These are phyloP conservation scores for Jatropha multifida DNA, from an alignment of 441 rosid genomes.

Conservation along the genomic window DNA sequence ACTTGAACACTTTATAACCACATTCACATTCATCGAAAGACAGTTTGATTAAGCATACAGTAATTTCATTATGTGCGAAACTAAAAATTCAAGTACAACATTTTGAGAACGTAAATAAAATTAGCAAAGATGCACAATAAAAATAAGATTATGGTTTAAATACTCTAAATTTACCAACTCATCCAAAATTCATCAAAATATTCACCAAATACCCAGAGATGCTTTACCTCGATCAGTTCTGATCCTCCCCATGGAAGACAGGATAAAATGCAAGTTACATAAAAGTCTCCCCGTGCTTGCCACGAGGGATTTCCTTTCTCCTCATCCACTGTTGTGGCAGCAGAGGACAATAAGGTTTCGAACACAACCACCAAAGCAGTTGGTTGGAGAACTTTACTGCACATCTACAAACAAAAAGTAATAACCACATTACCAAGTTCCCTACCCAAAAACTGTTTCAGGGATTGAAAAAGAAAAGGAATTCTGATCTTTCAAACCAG, in stretches of 20 bases:
- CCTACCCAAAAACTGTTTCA: not conserved
- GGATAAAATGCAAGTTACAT: slow-evolving; percentile 84
- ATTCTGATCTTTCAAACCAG: not conserved
- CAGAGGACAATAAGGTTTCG: slow-evolving; percentile 89
- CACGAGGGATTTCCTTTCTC: slow-evolving; percentile 99
- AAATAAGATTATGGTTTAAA: not conserved
- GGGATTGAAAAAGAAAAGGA: not conserved
- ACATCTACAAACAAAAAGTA: slow-evolving; percentile 55
- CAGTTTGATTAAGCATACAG: not conserved
- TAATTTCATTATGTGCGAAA: no score
- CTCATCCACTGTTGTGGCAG: slow-evolving; percentile 96
- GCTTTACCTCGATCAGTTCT: slow-evolving; percentile 83
- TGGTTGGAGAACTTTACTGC: slow-evolving; percentile 96
- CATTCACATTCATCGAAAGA: not conserved
- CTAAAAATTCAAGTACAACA: no score
- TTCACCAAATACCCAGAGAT: slow-evolving; percentile 12
- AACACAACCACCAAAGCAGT: slow-evolving; percentile 78
- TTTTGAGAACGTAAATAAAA: not conserved
- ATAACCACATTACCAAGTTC: slow-evolving; percentile 8
- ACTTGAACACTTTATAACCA: slow-evolving; percentile 9
- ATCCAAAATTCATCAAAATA: slow-evolving; percentile 6
- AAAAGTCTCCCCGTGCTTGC: slow-evolving; percentile 96
- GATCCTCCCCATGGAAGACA: slow-evolving; percentile 99
- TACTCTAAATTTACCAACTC: not conserved
- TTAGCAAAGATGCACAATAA: not conserved